Conservation (phyloP, 306 rosid genomes). For the Phaseolus lunatus region DNA sequence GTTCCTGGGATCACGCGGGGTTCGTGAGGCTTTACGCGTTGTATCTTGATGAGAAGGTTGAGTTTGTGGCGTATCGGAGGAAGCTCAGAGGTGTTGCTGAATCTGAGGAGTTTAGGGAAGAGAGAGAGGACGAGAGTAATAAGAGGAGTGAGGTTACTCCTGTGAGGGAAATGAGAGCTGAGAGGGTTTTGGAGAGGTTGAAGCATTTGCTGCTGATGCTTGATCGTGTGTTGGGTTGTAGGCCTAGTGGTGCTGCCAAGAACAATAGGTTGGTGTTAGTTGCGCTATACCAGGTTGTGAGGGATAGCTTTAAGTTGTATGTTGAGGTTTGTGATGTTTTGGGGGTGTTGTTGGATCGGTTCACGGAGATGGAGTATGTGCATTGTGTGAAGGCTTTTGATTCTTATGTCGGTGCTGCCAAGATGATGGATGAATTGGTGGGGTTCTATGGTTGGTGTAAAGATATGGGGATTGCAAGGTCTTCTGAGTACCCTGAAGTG, state of each 20-base stretch:
- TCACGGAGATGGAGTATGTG: slow-evolving; percentile 75
- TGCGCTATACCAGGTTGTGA: slow-evolving; percentile 70
- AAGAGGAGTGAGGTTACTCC: slow-evolving; percentile 52
- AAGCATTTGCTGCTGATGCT: slow-evolving; percentile 65
- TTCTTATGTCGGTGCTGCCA: slow-evolving; percentile 67
- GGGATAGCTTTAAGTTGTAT: slow-evolving; percentile 73
- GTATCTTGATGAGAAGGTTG: slow-evolving; percentile 81
- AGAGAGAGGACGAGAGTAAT: slow-evolving; percentile 40
- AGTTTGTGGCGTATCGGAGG: slow-evolving; percentile 62
- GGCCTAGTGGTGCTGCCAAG: slow-evolving; percentile 71
- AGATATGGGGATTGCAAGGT: slow-evolving; percentile 72
- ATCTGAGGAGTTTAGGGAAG: slow-evolving; percentile 50
- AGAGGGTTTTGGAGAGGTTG: slow-evolving; percentile 70
- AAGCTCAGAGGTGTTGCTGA: slow-evolving; percentile 45
- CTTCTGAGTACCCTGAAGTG: slow-evolving; percentile 87
- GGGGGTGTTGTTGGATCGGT: slow-evolving; percentile 76
- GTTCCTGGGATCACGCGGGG: slow-evolving; percentile 75
- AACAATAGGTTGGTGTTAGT: slow-evolving; percentile 69
- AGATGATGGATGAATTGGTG: slow-evolving; percentile 70
- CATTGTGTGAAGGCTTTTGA: slow-evolving; percentile 74
- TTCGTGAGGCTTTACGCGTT: slow-evolving; percentile 75
- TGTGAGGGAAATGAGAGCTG: slow-evolving; percentile 70
- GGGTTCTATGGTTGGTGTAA: slow-evolving; percentile 85
- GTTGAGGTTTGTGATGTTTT: slow-evolving; percentile 73
- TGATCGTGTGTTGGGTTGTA: slow-evolving; percentile 73